Evolutionary conservation across 768 basidiomycete genomes (phyloP).

Genomic region (Hortiboletus campestris): DNA sequence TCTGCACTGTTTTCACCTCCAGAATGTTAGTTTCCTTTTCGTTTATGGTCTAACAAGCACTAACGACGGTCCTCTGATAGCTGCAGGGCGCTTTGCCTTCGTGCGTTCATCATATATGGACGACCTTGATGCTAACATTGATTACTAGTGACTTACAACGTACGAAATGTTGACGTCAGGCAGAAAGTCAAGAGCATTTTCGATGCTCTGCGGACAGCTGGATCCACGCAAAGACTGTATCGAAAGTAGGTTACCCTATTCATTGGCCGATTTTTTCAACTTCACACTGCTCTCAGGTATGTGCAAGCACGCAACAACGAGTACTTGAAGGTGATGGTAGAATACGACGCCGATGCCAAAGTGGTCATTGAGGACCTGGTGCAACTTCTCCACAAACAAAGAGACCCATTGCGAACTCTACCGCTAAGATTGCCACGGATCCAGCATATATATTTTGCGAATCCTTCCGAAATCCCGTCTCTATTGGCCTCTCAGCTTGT

Average conservation of each 20-base stretch:
- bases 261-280: too few relatives aligned
- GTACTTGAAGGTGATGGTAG: too few relatives aligned
- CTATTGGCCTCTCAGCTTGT: slow-evolving; percentile 1
- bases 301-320: too few relatives aligned
- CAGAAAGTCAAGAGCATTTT: slow-evolving; percentile 7
- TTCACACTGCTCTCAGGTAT: too few relatives aligned
- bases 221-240: slow-evolving; percentile 4
- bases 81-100: slow-evolving; percentile 46
- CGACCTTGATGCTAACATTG: background rate
- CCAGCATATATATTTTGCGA: too few relatives aligned
- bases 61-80: slow-evolving; percentile 27
- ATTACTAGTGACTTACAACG: slow-evolving; percentile 27
- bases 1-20: slow-evolving; percentile 42
- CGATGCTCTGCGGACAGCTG: background rate
- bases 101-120: slow-evolving; percentile 33
- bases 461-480: too few relatives aligned
- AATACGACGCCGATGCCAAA: background rate
- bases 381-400: slow-evolving; percentile 20
- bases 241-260: background rate
- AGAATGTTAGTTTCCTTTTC: slow-evolving; percentile 41
- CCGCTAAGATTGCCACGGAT: too few relatives aligned
- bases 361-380: slow-evolving; percentile 17
- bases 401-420: background rate
- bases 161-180: background rate
- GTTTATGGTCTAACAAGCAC: background rate